These are phyloP conservation scores for Sanghuangporus weigelae DNA, from an alignment of 1,284 basidiomycete genomes.

Conservation along the genomic window DNA sequence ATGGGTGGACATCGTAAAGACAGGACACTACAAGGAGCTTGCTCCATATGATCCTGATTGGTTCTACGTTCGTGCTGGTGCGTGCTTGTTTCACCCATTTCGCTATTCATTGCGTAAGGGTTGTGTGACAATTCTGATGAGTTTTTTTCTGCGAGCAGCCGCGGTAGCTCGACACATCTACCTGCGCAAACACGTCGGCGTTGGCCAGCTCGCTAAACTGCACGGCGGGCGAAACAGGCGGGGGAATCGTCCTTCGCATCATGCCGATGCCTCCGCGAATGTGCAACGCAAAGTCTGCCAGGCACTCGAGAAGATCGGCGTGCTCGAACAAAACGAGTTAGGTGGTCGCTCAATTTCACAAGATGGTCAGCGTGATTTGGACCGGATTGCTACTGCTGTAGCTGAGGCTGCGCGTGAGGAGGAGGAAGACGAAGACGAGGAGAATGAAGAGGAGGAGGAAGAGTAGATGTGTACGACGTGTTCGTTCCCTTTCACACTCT, in stretches of 20 bases:
- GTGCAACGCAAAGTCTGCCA: slow-evolving; percentile 93
- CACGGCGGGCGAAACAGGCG: slow-evolving; percentile 96
- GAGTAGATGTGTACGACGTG: slow-evolving; percentile 46
- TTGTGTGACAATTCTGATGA: slow-evolving; percentile 15
- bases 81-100: slow-evolving; percentile 26
- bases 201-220: slow-evolving; percentile 94
- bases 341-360: slow-evolving; percentile 96
- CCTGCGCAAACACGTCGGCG: slow-evolving; percentile 97
- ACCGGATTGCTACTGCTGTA: slow-evolving; percentile 97
- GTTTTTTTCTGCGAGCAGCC: slow-evolving; percentile 44
- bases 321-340: slow-evolving; percentile 90
- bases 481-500: neutral
- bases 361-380: slow-evolving; percentile 96
- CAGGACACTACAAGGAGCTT: slow-evolving; percentile 95
- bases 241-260: slow-evolving; percentile 94
- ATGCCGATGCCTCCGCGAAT: slow-evolving; percentile 81
- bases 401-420: slow-evolving; percentile 84
- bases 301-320: slow-evolving; percentile 97
- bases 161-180: slow-evolving; percentile 99
- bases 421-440: slow-evolving; percentile 85
- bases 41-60: slow-evolving; percentile 99
- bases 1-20: slow-evolving; percentile 99
- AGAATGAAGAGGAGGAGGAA: slow-evolving; percentile 62
- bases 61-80: slow-evolving; percentile 98
- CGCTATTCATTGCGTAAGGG: neutral